Evolutionary conservation across 2,329 filamentous ascomycete species (phyloP), one percentile per base, ranked within the genome.

Genomic region (Davidsoniella virescens): DNA sequence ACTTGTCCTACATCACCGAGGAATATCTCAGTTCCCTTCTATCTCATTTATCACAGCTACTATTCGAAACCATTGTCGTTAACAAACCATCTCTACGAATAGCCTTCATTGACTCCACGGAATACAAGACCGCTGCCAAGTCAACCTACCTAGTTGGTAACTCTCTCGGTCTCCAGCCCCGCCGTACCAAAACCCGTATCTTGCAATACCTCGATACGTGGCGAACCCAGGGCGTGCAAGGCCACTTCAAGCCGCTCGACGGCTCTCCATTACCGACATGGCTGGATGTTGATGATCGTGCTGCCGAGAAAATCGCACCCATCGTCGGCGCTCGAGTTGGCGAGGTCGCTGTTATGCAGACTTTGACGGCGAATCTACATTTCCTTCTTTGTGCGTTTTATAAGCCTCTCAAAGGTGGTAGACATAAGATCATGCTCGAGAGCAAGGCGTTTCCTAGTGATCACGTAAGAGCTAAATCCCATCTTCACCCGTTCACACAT

Each of bases 391-490:
- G 80, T n/a, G 83, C 81, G 60, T 90, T 90, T 65, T 90, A 87
- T 62, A 71, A 69, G 43, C 84, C 84, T 0, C 80, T 73, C 1
- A 55, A 69, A 65, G 60, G 62, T 44, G 61, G 59, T 2, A 61
- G 67, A 38, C 81, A 80, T 62, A 88, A 87, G 65, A 83, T 90
- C 55, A 79, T 90, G 45, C 69, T 87, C 12, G 85, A 93, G 61
- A 81, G 82, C 60, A 88, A 87, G 60, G 84, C 86, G 0, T 93
- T 93, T 57, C 87, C 86, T 0, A 87, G 82, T 62, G 86, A 93
- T 59, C 82, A 86, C 63, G 80, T 80, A 69, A 59, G 68, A 50
- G 8, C 12, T 20, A 29, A n/a, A n/a, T 9, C 23, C 10, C 50
- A 42, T 23, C 3, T 23, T 23, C 9, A 9, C 29, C 3, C 9